These are phyloP conservation scores for Fremontodendron californicum DNA, from an alignment of 345 rosid species.

Conservation along the genomic window DNA sequence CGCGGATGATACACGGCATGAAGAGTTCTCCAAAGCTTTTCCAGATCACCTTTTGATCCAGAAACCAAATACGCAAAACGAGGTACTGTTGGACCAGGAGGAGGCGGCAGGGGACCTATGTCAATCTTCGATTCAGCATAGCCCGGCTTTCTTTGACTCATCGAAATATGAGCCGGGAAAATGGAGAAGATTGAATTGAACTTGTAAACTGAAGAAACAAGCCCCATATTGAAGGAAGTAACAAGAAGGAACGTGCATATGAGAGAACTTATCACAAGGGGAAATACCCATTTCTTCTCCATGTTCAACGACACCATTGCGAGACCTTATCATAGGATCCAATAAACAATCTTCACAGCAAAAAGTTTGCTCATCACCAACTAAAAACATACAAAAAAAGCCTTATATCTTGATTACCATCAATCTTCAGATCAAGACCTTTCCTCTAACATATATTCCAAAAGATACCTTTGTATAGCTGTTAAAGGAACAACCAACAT, in stretches of 20 bases:
- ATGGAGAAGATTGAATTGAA: conserved; percentile 69
- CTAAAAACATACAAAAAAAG: conserved; percentile 1
- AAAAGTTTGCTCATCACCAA: conserved; percentile 6
- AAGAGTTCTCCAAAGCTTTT: conserved; percentile 96
- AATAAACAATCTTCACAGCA: conserved; percentile 6
- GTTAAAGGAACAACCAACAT: conserved; percentile 27
- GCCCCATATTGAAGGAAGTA: conserved; percentile 87
- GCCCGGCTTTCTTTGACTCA: conserved; percentile 41
- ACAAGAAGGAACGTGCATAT: conserved; percentile 72
- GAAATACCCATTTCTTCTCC: conserved; percentile 98
- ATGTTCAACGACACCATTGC: conserved; percentile 67
- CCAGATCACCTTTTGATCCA: conserved; percentile 91
- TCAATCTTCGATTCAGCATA: conserved; percentile 64
- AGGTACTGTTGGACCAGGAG: conserved; percentile 48
- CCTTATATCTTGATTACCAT: background rate
- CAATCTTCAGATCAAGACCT: conserved; percentile 4
- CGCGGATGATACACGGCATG: conserved; percentile 85
- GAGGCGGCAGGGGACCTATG: conserved; percentile 27
- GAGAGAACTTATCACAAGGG: conserved; percentile 81
- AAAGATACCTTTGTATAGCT: conserved; percentile 20
- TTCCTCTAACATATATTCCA: conserved; percentile 1
- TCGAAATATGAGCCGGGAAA: conserved; percentile 46
- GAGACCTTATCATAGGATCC: conserved; percentile 36
- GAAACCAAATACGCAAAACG: conserved; percentile 91
- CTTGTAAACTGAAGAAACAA: conserved; percentile 58